Percentiles rank a stretch among this genome's conserved stretches.
These are phyloP conservation scores for Diaporthe ampelina DNA, from an alignment of 2,329 filamentous ascomycete species.

Conservation along the genomic window DNA sequence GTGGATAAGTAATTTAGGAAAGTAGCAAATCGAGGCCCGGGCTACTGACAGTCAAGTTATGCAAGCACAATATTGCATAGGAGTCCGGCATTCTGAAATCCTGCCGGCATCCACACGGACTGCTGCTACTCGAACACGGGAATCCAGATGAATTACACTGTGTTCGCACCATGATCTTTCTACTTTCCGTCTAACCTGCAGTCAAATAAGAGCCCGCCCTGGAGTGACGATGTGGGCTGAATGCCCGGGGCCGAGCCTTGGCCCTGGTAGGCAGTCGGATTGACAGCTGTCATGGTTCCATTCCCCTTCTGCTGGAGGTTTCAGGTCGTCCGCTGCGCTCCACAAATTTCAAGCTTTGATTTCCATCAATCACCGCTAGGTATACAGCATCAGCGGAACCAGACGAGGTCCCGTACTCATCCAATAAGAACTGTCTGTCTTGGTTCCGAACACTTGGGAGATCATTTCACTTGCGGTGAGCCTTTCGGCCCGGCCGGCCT, in stretches of 20 bases:
- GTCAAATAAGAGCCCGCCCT: neutral
- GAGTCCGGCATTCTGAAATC: no score
- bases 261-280: neutral
- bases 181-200: neutral
- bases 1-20: no score
- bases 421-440: neutral
- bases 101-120: neutral
- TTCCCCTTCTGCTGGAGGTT: neutral
- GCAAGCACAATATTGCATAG: no score
- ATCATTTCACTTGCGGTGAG: constrained; percentile 11
- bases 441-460: neutral
- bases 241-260: neutral
- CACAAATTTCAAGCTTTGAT: neutral
- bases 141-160: neutral
- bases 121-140: neutral
- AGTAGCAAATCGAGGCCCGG: no score
- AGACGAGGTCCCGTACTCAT: neutral
- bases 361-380: constrained; percentile 10
- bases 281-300: neutral
- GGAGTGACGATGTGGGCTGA: neutral
- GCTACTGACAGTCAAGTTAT: no score
- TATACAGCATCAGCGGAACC: neutral
- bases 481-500: neutral
- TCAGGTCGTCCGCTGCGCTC: constrained; percentile 9
- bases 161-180: neutral